Evolutionary conservation across 352 stramenopile genomes (phyloP).

Genomic region (Achlya hypogyna): DNA sequence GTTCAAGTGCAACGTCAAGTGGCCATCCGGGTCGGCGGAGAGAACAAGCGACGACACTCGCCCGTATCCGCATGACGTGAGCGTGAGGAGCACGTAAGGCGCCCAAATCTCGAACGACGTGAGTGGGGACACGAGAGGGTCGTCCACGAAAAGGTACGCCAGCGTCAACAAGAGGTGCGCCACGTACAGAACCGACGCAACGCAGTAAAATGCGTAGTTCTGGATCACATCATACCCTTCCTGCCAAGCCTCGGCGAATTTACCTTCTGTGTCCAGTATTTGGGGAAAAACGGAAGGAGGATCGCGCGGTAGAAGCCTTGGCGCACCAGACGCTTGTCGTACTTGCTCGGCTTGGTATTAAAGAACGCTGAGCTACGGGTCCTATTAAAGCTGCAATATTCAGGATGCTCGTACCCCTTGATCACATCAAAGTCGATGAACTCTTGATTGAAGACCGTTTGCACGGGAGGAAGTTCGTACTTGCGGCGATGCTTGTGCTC

Average conservation of each 20-base stretch:
- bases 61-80: slow-evolving; percentile 68
- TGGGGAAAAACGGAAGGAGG: slow-evolving; percentile 57
- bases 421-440: slow-evolving; percentile 84
- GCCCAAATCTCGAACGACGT: slow-evolving; percentile 65
- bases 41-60: slow-evolving; percentile 65
- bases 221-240: neutral
- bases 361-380: slow-evolving; percentile 59
- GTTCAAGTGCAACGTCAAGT: slow-evolving; percentile 25
- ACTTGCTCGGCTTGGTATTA: slow-evolving; percentile 72
- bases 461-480: neutral
- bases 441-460: slow-evolving; percentile 25
- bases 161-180: slow-evolving; percentile 37
- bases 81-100: slow-evolving; percentile 40
- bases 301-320: slow-evolving; percentile 57
- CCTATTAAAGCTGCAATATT: neutral
- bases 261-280: slow-evolving; percentile 69
- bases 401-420: slow-evolving; percentile 44
- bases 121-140: slow-evolving; percentile 36
- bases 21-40: slow-evolving; percentile 39
- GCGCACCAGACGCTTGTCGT: slow-evolving; percentile 72
- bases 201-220: slow-evolving; percentile 57
- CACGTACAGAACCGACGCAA: slow-evolving; percentile 41
- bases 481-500: neutral
- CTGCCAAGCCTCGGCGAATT: neutral
- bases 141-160: slow-evolving; percentile 40